Evolutionary conservation across 306 rosid species (phyloP).

Genomic region (Crataegus laevigata): DNA sequence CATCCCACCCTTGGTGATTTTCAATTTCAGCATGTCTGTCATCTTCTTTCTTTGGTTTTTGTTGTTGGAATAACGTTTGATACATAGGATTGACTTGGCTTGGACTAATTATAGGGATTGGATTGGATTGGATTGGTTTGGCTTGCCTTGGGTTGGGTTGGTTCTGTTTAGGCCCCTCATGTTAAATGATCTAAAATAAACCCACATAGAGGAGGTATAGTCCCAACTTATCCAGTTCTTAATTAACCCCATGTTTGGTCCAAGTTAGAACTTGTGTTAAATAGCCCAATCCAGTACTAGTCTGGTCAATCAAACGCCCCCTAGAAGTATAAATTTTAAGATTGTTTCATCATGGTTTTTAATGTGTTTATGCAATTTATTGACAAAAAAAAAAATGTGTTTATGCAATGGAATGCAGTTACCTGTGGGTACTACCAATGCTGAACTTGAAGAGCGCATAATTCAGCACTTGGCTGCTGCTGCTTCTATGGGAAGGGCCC

Average conservation of each 20-base stretch:
- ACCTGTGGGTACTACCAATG: slow-evolving; percentile 40
- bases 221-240: neutral
- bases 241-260: neutral
- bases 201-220: neutral
- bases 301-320: neutral
- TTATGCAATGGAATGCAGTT: slow-evolving; percentile 34
- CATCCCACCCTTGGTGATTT: slow-evolving; percentile 59
- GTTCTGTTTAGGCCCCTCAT: neutral
- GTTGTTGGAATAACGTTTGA: neutral
- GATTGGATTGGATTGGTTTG: neutral
- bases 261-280: neutral
- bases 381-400: neutral
- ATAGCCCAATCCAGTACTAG: neutral
- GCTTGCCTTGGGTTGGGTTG: neutral
- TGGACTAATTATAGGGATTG: neutral
- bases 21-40: slow-evolving; percentile 61
- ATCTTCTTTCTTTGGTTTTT: slow-evolving; percentile 13
- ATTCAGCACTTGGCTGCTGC: slow-evolving; percentile 90
- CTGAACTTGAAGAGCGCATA: slow-evolving; percentile 65
- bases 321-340: neutral
- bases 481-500: slow-evolving; percentile 73
- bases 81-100: neutral
- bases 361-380: neutral
- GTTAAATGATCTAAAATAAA: neutral
- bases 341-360: slow-evolving; percentile 7